Evolutionary conservation across 441 rosid species (phyloP).

Genomic region (Adansonia gregorii): DNA sequence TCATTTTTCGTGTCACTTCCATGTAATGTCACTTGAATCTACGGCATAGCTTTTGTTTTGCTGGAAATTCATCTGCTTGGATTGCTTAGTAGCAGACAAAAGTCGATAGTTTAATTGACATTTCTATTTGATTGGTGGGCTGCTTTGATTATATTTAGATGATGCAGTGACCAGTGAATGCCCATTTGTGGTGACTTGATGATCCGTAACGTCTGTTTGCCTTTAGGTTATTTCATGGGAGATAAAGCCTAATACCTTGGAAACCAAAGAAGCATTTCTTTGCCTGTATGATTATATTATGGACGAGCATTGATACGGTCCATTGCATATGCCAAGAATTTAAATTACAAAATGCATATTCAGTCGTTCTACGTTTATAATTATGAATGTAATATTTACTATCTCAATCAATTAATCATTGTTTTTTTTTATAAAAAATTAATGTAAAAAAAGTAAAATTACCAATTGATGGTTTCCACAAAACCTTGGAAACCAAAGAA

Average conservation of each 20-base stretch:
- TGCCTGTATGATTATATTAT: conserved; percentile 48
- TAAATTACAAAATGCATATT: no score
- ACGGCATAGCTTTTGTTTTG: neutral
- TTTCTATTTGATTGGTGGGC: conserved; percentile 33
- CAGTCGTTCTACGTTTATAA: no score
- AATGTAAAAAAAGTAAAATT: no score
- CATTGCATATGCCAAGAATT: no score
- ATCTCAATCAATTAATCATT: no score
- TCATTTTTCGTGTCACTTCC: neutral
- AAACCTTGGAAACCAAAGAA: no score
- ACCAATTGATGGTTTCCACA: no score
- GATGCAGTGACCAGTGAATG: conserved; percentile 96
- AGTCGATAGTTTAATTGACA: neutral
- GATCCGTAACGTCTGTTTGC: conserved; percentile 74
- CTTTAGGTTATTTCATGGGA: conserved; percentile 90
- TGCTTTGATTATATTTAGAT: conserved; percentile 90
- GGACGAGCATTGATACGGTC: no score
- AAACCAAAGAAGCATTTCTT: conserved; percentile 67
- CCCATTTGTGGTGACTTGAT: conserved; percentile 94
- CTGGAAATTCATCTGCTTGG: neutral
- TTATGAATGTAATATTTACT: no score
- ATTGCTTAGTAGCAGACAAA: neutral
- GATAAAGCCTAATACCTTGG: conserved; percentile 66
- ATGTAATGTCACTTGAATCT: neutral
- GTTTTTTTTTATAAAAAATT: no score